Evolutionary conservation across 2,329 filamentous ascomycete species (phyloP).

Genomic region (Alternaria triticimaculans): DNA sequence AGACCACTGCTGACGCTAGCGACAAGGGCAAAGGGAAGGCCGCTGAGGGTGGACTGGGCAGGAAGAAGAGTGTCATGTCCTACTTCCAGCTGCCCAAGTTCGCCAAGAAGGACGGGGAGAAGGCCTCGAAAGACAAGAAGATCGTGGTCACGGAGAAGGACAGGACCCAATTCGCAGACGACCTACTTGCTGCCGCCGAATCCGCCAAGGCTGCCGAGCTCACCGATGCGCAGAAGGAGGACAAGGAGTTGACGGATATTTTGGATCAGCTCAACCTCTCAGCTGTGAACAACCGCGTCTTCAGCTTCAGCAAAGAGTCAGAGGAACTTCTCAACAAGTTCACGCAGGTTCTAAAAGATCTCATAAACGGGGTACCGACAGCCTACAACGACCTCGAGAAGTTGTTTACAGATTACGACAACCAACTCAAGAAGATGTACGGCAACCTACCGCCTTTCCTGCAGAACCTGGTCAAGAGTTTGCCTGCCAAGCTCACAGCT

Average conservation of each 20-base stretch:
- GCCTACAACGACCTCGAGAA: constrained; percentile 88
- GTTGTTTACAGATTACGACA: constrained; percentile 67
- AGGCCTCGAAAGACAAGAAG: constrained; percentile 39
- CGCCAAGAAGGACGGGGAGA: constrained; percentile 43
- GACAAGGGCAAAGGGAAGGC: constrained; percentile 37
- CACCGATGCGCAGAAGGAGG: constrained; percentile 60
- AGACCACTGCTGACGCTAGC: constrained; percentile 36
- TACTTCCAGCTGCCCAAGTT: constrained; percentile 44
- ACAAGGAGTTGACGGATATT: constrained; percentile 76
- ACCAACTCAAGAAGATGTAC: constrained; percentile 69
- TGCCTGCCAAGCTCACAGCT: constrained; percentile 81
- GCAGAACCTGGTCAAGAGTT: constrained; percentile 82
- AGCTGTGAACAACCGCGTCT: constrained; percentile 83
- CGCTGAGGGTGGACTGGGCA: constrained; percentile 38
- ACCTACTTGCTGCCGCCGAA: constrained; percentile 43
- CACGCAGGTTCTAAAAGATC: constrained; percentile 88
- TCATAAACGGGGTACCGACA: constrained; percentile 90
- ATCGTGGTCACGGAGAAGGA: constrained; percentile 45
- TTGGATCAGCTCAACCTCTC: constrained; percentile 85
- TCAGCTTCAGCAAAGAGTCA: constrained; percentile 83
- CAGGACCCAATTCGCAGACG: constrained; percentile 43
- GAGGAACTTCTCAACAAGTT: constrained; percentile 83
- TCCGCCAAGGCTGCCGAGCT: constrained; percentile 41
- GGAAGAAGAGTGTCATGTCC: constrained; percentile 48
- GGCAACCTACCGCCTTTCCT: constrained; percentile 75